Conservation (phyloP, 2,329 filamentous ascomycete species). For the Pleoardoris graminearum region DNA sequence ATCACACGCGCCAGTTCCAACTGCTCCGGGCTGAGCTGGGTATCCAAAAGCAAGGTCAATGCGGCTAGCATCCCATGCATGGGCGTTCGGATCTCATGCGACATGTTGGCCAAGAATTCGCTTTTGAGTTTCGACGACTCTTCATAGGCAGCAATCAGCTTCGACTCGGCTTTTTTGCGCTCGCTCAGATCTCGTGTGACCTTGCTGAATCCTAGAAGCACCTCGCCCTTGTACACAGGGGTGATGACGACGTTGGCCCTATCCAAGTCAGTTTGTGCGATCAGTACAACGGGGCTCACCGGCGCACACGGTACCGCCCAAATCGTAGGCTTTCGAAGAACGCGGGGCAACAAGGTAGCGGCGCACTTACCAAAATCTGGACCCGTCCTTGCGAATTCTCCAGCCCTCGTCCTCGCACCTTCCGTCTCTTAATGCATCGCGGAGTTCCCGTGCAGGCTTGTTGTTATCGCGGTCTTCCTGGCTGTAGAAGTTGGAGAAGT, state of each 20-base stretch:
- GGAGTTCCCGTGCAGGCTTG: slow-evolving; percentile 58
- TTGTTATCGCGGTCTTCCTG: slow-evolving; percentile 53
- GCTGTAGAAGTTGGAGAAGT: slow-evolving; percentile 62
- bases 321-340: too few relatives aligned
- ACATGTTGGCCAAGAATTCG: slow-evolving; percentile 66
- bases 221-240: slow-evolving; percentile 56
- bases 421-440: slow-evolving; percentile 58
- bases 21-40: slow-evolving; percentile 57
- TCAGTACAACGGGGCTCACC: background rate
- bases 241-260: slow-evolving; percentile 62
- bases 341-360: background rate
- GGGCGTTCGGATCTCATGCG: slow-evolving; percentile 66
- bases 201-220: slow-evolving; percentile 62
- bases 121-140: slow-evolving; percentile 66
- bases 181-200: slow-evolving; percentile 63
- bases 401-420: slow-evolving; percentile 63
- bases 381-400: slow-evolving; percentile 63
- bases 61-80: slow-evolving; percentile 54
- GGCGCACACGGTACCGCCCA: background rate
- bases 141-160: slow-evolving; percentile 61
- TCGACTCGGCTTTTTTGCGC: slow-evolving; percentile 58
- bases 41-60: slow-evolving; percentile 55
- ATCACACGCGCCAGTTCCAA: slow-evolving; percentile 61
- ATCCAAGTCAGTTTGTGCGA: background rate
- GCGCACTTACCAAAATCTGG: slow-evolving; percentile 53